Evolutionary conservation across 129 eudicot genomes (phyloP).

Genomic region (Dittrichia graveolens): DNA sequence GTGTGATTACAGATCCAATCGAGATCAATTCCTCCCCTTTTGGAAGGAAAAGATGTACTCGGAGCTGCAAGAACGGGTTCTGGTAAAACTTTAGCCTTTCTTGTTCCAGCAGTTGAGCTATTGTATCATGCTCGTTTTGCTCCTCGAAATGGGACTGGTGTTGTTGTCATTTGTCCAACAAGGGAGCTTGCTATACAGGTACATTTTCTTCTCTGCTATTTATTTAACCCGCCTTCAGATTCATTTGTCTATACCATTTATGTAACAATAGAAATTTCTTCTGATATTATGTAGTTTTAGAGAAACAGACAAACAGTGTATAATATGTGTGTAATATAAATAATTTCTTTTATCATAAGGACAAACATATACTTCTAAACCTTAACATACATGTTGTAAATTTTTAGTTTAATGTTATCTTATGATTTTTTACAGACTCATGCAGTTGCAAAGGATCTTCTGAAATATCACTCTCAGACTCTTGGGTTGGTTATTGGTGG

Average conservation of each 20-base stretch:
- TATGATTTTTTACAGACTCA: conserved; percentile 55
- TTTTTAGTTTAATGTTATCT: neutral
- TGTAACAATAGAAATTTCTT: too few species aligned
- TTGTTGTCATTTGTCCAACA: conserved; percentile 74
- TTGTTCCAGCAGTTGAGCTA: conserved; percentile 83
- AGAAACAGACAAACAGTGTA: too few species aligned
- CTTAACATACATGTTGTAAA: too few species aligned
- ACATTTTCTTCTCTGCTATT: neutral
- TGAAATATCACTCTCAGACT: conserved; percentile 81
- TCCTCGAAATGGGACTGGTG: conserved; percentile 91
- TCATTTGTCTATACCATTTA: too few species aligned
- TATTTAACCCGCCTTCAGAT: too few species aligned
- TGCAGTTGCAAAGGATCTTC: conserved; percentile 76
- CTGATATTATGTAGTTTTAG: too few species aligned
- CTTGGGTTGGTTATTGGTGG: conserved; percentile 82
- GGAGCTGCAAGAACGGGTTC: conserved; percentile 96
- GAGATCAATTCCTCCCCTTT: conserved; percentile 64
- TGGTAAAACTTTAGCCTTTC: conserved; percentile 88
- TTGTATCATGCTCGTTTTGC: conserved; percentile 48
- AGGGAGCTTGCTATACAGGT: conserved; percentile 95
- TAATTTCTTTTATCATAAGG: too few species aligned
- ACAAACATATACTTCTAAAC: too few species aligned
- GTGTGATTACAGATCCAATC: conserved; percentile 59
- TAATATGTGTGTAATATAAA: too few species aligned
- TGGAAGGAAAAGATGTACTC: conserved; percentile 80